Evolutionary conservation across 1,284 basidiomycete genomes (phyloP), one percentile per base, ranked within the genome.

Genomic region (Rhodotorula sp.): DNA sequence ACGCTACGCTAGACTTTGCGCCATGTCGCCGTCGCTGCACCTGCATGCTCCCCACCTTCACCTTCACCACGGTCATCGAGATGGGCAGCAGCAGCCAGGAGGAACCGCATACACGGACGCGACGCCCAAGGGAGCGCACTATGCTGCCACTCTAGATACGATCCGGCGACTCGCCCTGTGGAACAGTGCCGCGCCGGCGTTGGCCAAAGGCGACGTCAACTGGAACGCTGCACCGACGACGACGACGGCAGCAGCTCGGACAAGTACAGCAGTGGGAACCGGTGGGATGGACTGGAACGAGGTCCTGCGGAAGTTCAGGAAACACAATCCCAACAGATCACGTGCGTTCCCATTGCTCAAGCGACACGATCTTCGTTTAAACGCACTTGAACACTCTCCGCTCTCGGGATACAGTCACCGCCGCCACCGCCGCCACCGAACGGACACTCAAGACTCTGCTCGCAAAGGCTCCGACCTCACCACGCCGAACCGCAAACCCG

Each of bases 251-350:
- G 59, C 59, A 15, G 28, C 16, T 18, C 43, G 31, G 28, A 28
- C 12, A 3, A 26, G 47, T 21, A 34, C 31, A 8, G 28, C 31
- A 47, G 58, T 52, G n/a, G 45, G 45, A 28, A 31, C 28, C 15
- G 64, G 60, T 2, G 60, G 38, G n/a, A 67, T 70, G 67, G 69
- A 76, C 23, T 76, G 74, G 74, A 67, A 48, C n/a, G 74, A 76
- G 45, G 58, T 76, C 4, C 7, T 70, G 54, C 21, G 74, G 8
- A 76, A 76, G 64, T 76, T 74, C 45, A 62, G 28, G 16, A 76
- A 76, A 31, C 74, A 76, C 54, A 72, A 74, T 47, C 68, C 68
- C 7, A 6, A 19, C 4, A 49, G 72, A 19, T n/a, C 38, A 59
- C 45, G 74, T 76, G 23, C 45, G 72, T 12, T 4, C 16, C 47